phyloP scores from a whole-genome alignment of 1,284 basidiomycete species.

The Cerioporus squamosus region DNA sequence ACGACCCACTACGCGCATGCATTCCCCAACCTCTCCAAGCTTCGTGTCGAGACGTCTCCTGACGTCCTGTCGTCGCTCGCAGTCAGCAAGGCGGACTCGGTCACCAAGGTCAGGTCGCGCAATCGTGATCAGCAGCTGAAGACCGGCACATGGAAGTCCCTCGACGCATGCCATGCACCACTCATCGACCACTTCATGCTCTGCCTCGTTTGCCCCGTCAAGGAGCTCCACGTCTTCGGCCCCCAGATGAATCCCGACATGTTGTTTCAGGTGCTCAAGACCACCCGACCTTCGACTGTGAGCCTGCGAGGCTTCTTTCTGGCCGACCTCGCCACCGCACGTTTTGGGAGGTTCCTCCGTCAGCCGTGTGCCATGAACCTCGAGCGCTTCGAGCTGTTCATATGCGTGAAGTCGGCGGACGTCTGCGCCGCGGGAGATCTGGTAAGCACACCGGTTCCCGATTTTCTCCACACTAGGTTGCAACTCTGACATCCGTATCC shows the following conservation, averaged over 20 bases:
- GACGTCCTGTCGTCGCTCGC: conserved; percentile 1
- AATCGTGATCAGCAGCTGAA: neutral
- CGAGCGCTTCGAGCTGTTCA: neutral
- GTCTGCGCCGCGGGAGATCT: too few species aligned
- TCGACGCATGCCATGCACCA: neutral
- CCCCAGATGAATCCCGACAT: conserved; percentile 3
- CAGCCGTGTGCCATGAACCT: neutral
- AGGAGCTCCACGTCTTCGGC: conserved; percentile 1
- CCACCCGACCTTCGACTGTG: conserved; percentile 1
- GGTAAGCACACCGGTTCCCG: too few species aligned
- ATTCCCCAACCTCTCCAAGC: conserved; percentile 5
- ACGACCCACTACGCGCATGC: conserved; percentile 7
- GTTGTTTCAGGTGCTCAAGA: conserved; percentile 2
- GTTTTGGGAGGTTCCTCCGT: neutral
- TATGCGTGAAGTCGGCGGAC: neutral
- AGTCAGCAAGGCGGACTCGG: neutral
- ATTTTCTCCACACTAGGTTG: too few species aligned
- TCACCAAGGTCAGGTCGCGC: neutral
- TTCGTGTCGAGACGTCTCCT: neutral
- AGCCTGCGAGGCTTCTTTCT: neutral
- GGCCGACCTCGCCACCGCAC: neutral
- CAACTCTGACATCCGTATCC: too few species aligned
- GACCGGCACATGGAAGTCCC: neutral
- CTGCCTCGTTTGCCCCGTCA: neutral
- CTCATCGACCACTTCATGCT: conserved; percentile 9